Evolutionary conservation across 108 stramenopile genomes (phyloP).

Genomic region (Aurantiochytrium sp.): DNA sequence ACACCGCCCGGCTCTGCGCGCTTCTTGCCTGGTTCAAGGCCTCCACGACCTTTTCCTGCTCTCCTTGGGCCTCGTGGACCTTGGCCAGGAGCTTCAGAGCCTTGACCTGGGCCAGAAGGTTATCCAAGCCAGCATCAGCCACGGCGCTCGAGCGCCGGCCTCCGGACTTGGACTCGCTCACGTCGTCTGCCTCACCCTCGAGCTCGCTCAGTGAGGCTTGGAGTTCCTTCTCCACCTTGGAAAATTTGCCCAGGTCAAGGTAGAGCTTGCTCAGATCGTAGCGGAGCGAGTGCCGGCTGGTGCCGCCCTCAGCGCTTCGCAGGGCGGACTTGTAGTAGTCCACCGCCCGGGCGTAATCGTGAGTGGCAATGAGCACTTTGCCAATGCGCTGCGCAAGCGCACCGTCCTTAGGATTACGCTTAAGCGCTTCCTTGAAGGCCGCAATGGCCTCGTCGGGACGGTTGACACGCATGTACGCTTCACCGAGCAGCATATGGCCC

Average conservation of each 20-base stretch:
- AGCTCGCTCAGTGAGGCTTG: neutral
- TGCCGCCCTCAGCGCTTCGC: constrained; percentile 17
- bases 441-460: constrained; percentile 58
- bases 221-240: constrained; percentile 22
- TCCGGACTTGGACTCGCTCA: neutral
- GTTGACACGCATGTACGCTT: constrained; percentile 64
- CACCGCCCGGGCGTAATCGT: constrained; percentile 59
- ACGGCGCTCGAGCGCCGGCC: neutral
- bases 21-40: neutral
- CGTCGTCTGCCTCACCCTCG: neutral
- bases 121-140: neutral
- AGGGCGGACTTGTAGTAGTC: constrained; percentile 62
- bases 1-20: neutral
- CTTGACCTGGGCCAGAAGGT: neutral
- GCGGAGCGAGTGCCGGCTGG: neutral
- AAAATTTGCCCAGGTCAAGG: constrained; percentile 31
- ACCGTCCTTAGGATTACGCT: constrained; percentile 45
- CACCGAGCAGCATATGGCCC: constrained; percentile 51
- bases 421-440: constrained; percentile 56
- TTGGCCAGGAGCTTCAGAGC: constrained; percentile 36
- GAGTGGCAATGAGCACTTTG: constrained; percentile 53
- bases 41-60: constrained; percentile 20
- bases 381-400: constrained; percentile 52
- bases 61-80: constrained; percentile 9
- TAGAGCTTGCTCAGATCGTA: constrained; percentile 56